Conservation (phyloP, 352 stramenopile species). For the Thraustochytrium striatum region DNA sequence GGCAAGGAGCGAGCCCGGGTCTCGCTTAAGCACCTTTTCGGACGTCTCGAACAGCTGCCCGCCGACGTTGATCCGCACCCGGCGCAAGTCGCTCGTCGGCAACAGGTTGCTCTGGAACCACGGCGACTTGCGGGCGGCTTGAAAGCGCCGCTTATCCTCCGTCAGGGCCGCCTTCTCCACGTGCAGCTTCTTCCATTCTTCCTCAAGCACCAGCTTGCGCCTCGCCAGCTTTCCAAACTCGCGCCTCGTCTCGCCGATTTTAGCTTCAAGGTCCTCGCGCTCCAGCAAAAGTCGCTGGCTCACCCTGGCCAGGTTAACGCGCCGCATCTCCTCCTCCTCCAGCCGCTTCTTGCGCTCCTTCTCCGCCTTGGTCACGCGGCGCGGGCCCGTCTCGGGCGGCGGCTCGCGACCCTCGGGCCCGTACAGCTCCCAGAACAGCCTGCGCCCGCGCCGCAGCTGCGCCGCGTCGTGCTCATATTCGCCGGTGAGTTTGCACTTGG, state of each 20-base stretch:
- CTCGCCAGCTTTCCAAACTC: conserved; percentile 34
- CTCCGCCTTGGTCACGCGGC: no score
- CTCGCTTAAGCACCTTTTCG: conserved; percentile 54
- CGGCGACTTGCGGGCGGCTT: neutral
- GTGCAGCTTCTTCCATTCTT: conserved; percentile 36
- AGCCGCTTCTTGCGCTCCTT: no score
- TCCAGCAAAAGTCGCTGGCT: conserved; percentile 14
- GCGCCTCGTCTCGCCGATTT: conserved; percentile 13
- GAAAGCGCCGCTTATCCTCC: conserved; percentile 22
- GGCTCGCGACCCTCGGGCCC: no score
- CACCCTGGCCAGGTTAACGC: conserved; percentile 4
- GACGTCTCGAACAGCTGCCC: conserved; percentile 60
- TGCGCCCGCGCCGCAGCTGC: no score
- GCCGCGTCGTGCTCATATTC: no score
- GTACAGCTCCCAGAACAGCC: no score
- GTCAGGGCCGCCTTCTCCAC: neutral
- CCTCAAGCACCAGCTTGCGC: conserved; percentile 33
- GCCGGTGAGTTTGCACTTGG: no score
- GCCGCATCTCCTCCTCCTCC: neutral
- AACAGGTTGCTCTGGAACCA: conserved; percentile 41
- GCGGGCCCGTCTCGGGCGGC: no score
- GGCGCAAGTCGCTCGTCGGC: conserved; percentile 25
- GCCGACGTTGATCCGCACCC: conserved; percentile 59
- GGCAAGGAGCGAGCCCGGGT: conserved; percentile 57
- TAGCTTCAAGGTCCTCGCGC: conserved; percentile 30